These are phyloP conservation scores for Leccinum fibrillosum DNA, from an alignment of 768 basidiomycete species.

Conservation along the genomic window DNA sequence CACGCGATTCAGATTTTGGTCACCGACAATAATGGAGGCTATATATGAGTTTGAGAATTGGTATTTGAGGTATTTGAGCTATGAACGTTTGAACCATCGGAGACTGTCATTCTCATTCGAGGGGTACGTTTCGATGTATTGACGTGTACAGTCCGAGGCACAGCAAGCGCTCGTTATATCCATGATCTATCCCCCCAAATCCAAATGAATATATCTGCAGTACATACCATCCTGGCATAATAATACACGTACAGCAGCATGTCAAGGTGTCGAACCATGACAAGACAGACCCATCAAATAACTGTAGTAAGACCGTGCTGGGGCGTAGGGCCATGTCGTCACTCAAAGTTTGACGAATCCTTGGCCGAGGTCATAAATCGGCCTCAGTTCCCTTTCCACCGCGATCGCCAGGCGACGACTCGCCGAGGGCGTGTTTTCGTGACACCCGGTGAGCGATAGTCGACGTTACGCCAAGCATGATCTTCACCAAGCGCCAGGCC, in stretches of 20 bases:
- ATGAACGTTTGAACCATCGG: background rate
- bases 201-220: background rate
- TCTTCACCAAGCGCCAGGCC: background rate
- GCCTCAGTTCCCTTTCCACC: background rate
- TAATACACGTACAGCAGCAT: background rate
- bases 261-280: background rate
- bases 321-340: background rate
- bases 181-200: background rate
- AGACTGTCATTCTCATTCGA: background rate
- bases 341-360: background rate
- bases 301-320: background rate
- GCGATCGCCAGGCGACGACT: background rate
- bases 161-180: background rate
- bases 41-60: background rate
- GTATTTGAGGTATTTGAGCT: background rate
- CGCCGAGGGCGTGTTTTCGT: background rate
- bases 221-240: background rate
- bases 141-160: background rate
- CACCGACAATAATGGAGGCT: background rate
- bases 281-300: slow-evolving; percentile 2
- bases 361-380: background rate
- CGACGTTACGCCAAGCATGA: background rate
- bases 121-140: background rate
- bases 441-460: background rate
- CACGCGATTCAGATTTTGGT: slow-evolving; percentile 6